Evolutionary conservation across 208 protist species (phyloP), one percentile per base, ranked within the genome.

Genomic region (Trypanosoma platydactyli): DNA sequence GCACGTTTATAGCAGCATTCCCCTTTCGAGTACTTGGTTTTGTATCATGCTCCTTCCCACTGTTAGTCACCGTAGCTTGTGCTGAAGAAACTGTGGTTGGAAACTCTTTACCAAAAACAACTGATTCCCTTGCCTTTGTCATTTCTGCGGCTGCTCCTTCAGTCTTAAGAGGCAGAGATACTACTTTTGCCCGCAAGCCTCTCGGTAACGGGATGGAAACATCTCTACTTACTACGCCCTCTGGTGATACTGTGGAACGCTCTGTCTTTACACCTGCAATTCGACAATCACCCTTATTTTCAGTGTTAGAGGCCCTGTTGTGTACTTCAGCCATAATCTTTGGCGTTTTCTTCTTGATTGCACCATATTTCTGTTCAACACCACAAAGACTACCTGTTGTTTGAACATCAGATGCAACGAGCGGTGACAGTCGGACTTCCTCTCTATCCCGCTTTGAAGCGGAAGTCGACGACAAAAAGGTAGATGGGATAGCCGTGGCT

Each of bases 201-300:
- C 46, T 65, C 24, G 59, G 59, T 1, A 65, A 20, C 22, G 62
- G 62, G 18, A 68, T 58, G 35, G 11, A n/a, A 3, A 51, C 5
- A 30, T 27, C 46, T 44, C 54, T 65, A 20, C 29, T 50, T 29
- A 40, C 25, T 29, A 33, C 27, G 44, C 11, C 5, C 24, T 30
- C 13, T 6, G 16, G 25, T 16, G 22, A 29, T 65, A 30, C 16
- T 65, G 18, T 16, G 15, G 24, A 45, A 0, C 20, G n/a, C 18
- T 5, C 16, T 11, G 4, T 58, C 33, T 45, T 58, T 24, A 6
- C 53, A 46, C 11, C 12, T 42, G 29, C 13, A 24, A 13, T 33
- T 13, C 5, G 5, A 40, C 44, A 9, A 18, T 51, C 57, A 50
- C 49, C 16, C 18, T 48, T 48, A 24, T 38, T 38, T 24, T 29